A percentile compares a stretch with the other conserved stretches of the same genome.
Evolutionary conservation across 352 stramenopile species (phyloP).

Genomic region (Phytophthora citricola): DNA sequence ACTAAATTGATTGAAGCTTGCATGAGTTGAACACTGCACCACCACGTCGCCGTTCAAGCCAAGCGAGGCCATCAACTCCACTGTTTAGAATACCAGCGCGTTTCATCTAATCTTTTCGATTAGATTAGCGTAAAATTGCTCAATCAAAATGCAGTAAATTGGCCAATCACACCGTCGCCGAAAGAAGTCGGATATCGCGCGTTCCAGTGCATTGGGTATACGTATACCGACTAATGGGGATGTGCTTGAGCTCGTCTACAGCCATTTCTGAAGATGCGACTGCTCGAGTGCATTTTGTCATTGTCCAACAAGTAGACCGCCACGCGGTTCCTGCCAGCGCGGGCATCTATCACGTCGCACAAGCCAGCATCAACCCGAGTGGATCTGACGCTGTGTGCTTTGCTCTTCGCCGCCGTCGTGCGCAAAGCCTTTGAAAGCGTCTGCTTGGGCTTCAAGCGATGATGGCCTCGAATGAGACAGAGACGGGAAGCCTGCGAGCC

Average conservation of each 20-base stretch:
- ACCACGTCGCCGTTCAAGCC: no score
- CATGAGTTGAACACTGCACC: background rate
- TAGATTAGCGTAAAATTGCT: constrained; percentile 13
- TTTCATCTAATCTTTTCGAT: constrained; percentile 25
- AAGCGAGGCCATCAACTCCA: background rate
- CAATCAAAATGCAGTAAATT: no score
- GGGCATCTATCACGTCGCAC: background rate
- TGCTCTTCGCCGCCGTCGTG: background rate
- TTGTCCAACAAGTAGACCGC: background rate
- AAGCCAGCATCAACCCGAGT: background rate
- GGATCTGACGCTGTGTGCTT: background rate
- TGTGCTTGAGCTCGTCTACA: constrained; percentile 16
- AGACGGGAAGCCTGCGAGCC: constrained; percentile 7
- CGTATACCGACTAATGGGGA: constrained; percentile 5
- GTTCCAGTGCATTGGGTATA: constrained; percentile 19
- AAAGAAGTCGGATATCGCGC: constrained; percentile 4
- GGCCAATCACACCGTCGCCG: no score
- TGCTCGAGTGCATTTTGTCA: background rate
- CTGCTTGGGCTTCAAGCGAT: constrained; percentile 17
- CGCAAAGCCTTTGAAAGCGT: constrained; percentile 11
- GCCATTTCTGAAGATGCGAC: constrained; percentile 1
- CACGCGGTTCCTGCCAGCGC: background rate
- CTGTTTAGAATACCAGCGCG: constrained; percentile 12
- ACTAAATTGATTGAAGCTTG: background rate
- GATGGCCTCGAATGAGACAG: constrained; percentile 18